These are phyloP conservation scores for Vachellia pachyceras DNA, from an alignment of 306 rosid genomes.

Conservation along the genomic window DNA sequence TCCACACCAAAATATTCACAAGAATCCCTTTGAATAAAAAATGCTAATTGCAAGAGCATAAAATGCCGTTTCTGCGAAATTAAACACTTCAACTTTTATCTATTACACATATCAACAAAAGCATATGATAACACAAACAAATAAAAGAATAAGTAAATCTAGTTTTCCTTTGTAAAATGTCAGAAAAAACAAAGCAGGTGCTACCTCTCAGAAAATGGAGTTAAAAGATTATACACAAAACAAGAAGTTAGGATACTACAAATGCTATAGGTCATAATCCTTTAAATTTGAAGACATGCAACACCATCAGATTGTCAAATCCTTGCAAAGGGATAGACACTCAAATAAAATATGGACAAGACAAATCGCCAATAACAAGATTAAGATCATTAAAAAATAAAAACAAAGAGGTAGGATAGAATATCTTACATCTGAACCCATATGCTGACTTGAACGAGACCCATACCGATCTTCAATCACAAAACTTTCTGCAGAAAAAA, in stretches of 20 bases:
- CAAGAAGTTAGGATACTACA: not conserved
- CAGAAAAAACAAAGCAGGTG: not conserved
- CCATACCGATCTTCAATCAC: slow-evolving; percentile 54
- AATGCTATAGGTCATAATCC: slow-evolving; percentile 18
- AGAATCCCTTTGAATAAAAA: slow-evolving; percentile 9
- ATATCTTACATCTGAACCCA: slow-evolving; percentile 57
- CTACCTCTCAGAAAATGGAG: not conserved
- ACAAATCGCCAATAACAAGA: slow-evolving; percentile 17
- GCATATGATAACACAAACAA: not conserved
- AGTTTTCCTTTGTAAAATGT: not conserved
- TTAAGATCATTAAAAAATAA: not conserved
- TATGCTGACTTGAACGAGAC: slow-evolving; percentile 46
- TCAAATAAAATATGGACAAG: not conserved
- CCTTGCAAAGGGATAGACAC: not conserved
- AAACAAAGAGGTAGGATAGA: slow-evolving; percentile 4
- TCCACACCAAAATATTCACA: slow-evolving; percentile 10
- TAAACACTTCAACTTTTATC: slow-evolving; percentile 21
- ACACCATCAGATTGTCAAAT: not conserved
- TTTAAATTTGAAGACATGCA: slow-evolving; percentile 17
- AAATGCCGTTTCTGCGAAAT: slow-evolving; percentile 26
- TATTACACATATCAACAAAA: too few relatives aligned
- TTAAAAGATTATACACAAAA: not conserved
- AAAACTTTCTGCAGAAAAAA: slow-evolving; percentile 58
- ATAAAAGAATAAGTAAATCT: not conserved
- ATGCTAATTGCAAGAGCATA: not conserved